phyloP scores from a whole-genome alignment of 768 basidiomycete species.

The Xerocomus spinulosus region DNA sequence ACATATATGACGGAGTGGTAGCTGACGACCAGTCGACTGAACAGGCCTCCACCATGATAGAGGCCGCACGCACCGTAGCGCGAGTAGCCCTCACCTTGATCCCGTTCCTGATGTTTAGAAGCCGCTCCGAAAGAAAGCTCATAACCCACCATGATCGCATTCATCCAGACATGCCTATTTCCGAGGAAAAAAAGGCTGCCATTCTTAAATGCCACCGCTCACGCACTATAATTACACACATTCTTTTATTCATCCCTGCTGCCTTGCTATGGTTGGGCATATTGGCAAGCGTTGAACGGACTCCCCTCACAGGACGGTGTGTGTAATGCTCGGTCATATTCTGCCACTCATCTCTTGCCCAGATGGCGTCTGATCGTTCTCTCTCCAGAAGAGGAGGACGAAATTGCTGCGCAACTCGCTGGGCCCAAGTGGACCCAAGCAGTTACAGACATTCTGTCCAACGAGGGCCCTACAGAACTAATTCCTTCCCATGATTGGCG shows the following conservation, averaged over 20 bases:
- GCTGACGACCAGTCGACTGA: neutral
- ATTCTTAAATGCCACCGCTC: conserved; percentile 47
- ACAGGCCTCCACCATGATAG: conserved; percentile 71
- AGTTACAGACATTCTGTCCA: conserved; percentile 71
- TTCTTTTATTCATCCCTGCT: conserved; percentile 58
- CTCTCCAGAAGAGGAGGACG: conserved; percentile 90
- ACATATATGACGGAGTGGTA: neutral
- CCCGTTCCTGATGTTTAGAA: conserved; percentile 62
- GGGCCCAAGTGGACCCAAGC: conserved; percentile 86
- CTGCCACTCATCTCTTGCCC: conserved; percentile 4
- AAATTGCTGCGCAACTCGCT: conserved; percentile 75
- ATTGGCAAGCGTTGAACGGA: conserved; percentile 67
- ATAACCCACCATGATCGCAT: conserved; percentile 43
- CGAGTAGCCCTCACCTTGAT: conserved; percentile 73
- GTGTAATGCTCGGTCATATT: conserved; percentile 22
- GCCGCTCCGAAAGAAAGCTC: conserved; percentile 44
- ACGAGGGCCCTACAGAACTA: conserved; percentile 56
- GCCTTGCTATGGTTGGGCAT: conserved; percentile 64
- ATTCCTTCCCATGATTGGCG: conserved; percentile 85
- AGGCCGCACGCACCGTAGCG: conserved; percentile 62
- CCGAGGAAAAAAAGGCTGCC: conserved; percentile 49
- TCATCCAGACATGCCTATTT: conserved; percentile 39
- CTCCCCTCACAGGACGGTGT: conserved; percentile 83
- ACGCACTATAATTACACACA: conserved; percentile 46
- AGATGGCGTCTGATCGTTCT: conserved; percentile 87